phyloP scores from a whole-genome alignment of 2,329 filamentous ascomycete species.

The Fusarium incarnatum region DNA sequence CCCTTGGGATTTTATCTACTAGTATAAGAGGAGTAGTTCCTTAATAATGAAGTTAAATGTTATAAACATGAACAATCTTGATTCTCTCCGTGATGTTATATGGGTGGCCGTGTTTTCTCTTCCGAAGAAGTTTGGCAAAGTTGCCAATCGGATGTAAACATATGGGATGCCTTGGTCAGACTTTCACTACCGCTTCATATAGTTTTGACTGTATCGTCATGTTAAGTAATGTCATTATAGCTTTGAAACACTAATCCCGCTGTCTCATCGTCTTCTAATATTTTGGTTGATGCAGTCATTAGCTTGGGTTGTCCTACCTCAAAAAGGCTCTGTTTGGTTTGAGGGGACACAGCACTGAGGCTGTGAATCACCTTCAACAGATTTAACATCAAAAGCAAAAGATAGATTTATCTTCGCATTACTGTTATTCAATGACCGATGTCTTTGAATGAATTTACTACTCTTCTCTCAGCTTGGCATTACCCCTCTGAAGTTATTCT shows the following conservation, averaged over 20 bases:
- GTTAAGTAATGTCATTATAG: background rate
- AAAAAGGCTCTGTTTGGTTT: background rate
- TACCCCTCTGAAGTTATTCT: background rate
- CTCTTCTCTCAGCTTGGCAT: background rate
- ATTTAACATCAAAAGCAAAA: background rate
- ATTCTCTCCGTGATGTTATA: background rate
- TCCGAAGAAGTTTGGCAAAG: background rate
- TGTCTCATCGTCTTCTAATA: too few relatives aligned
- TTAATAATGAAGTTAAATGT: slow-evolving; percentile 30
- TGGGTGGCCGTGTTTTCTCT: background rate
- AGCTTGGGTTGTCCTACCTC: background rate
- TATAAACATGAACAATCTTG: background rate
- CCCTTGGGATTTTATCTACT: slow-evolving; percentile 22
- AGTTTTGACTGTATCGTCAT: background rate
- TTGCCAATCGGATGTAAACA: background rate
- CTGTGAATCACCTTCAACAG: background rate
- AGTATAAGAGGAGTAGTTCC: slow-evolving; percentile 33
- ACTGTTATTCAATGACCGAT: background rate
- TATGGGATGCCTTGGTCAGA: background rate
- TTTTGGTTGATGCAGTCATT: background rate
- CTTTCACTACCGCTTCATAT: background rate
- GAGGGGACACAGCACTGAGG: background rate
- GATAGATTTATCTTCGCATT: background rate
- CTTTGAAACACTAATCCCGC: background rate
- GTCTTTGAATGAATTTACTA: background rate